These are phyloP conservation scores for Notholithocarpus densiflorus DNA, from an alignment of 306 rosid genomes.

Conservation along the genomic window DNA sequence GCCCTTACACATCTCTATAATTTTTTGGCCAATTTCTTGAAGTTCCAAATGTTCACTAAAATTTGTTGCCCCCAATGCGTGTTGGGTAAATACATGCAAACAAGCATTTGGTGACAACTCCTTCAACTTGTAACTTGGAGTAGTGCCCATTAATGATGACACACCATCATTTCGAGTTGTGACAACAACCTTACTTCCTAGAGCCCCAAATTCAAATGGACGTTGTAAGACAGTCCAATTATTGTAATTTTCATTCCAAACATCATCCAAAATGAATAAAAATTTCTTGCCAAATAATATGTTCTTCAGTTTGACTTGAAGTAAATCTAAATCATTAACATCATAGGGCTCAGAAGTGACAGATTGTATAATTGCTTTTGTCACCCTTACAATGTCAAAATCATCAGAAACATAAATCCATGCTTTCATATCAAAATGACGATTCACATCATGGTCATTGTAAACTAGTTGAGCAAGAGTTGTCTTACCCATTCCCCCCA, in stretches of 20 bases:
- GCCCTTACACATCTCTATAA: not conserved
- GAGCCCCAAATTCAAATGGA: not conserved
- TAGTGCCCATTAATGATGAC: not conserved
- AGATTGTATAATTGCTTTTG: not conserved
- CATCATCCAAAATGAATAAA: not conserved
- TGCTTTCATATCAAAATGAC: too few relatives aligned
- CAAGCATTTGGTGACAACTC: not conserved
- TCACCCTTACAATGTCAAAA: too few relatives aligned
- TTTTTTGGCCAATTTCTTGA: too few relatives aligned
- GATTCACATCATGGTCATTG: too few relatives aligned
- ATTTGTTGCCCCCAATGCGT: not conserved
- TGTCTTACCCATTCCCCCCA: too few relatives aligned
- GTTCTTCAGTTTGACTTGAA: not conserved
- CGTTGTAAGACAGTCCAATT: not conserved
- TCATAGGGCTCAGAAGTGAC: not conserved
- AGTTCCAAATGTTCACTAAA: too few relatives aligned
- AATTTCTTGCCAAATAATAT: not conserved
- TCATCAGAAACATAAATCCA: too few relatives aligned
- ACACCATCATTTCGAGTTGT: not conserved
- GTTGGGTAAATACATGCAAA: not conserved
- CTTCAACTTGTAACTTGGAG: not conserved
- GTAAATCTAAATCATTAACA: not conserved
- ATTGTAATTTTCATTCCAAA: not conserved
- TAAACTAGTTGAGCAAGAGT: too few relatives aligned
- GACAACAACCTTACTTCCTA: not conserved